A percentile compares a stretch with the other conserved stretches of the same genome.
These are phyloP conservation scores for Phytophthora pistaciae DNA, from an alignment of 352 stramenopile genomes.

Conservation along the genomic window DNA sequence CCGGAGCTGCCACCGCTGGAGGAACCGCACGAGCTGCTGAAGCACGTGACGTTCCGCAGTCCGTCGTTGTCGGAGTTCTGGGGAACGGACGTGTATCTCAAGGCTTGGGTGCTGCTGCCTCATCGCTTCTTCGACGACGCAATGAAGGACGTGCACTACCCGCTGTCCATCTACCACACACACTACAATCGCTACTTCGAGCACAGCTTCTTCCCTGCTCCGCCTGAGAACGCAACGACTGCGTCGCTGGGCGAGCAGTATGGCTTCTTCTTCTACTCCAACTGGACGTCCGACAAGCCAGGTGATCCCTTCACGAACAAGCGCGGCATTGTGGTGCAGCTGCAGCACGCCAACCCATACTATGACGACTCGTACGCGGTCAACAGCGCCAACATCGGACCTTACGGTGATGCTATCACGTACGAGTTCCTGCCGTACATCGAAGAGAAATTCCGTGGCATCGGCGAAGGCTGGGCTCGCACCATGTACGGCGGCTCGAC, in stretches of 20 bases:
- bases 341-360: constrained; percentile 84
- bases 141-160: constrained; percentile 68
- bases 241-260: constrained; percentile 52
- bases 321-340: constrained; percentile 76
- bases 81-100: constrained; percentile 73
- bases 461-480: constrained; percentile 69
- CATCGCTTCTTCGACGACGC: constrained; percentile 69
- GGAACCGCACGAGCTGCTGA: constrained; percentile 62
- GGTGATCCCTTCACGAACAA: constrained; percentile 34
- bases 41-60: constrained; percentile 75
- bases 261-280: constrained; percentile 74
- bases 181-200: constrained; percentile 77
- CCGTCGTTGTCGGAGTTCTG: constrained; percentile 70
- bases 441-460: constrained; percentile 66
- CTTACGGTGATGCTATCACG: constrained; percentile 81
- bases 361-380: constrained; percentile 85
- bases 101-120: constrained; percentile 77
- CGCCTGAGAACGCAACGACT: constrained; percentile 35
- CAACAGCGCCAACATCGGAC: constrained; percentile 80
- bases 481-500: constrained; percentile 85
- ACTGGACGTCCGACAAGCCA: constrained; percentile 69
- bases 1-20: constrained; percentile 44
- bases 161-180: constrained; percentile 80
- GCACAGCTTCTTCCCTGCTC: constrained; percentile 52
- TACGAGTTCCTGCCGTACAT: constrained; percentile 80